phyloP scores from a whole-genome alignment of 495 filamentous ascomycete species.

The Aspergillus carlsbadensis region DNA sequence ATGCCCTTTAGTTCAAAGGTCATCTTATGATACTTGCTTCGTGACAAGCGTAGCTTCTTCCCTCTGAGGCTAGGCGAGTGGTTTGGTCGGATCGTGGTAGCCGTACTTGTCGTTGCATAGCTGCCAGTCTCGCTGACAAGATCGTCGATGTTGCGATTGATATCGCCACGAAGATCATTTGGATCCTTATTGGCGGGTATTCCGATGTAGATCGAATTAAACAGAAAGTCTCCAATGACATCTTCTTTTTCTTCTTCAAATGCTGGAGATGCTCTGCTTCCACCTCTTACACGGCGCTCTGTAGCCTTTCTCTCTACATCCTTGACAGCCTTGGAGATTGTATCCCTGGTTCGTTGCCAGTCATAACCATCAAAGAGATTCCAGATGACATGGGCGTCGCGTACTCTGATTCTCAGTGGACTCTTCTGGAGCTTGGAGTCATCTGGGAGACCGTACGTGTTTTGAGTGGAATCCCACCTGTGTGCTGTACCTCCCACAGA shows the following conservation, averaged over 20 bases:
- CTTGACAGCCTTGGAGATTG: conserved; percentile 80
- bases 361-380: conserved; percentile 98
- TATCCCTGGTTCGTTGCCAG: conserved; percentile 84
- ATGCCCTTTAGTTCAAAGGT: conserved; percentile 90
- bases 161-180: conserved; percentile 71
- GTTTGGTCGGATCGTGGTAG: conserved; percentile 55
- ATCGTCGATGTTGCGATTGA: conserved; percentile 87
- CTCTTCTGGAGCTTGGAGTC: conserved; percentile 61
- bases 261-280: conserved; percentile 45
- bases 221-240: conserved; percentile 90
- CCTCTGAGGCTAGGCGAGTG: conserved; percentile 43
- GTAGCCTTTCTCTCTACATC: conserved; percentile 79
- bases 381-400: conserved; percentile 93
- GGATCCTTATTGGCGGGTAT: conserved; percentile 85
- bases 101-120: conserved; percentile 68
- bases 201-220: conserved; percentile 98
- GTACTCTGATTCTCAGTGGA: conserved; percentile 74
- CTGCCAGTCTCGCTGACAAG: conserved; percentile 84
- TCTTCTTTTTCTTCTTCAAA: conserved; percentile 73
- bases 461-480: conserved; percentile 73
- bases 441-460: conserved; percentile 67
- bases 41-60: conserved; percentile 69
- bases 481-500: conserved; percentile 66
- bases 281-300: conserved; percentile 59
- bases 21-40: conserved; percentile 92